These are phyloP conservation scores for Podaxis rugospora DNA, from an alignment of 768 basidiomycete species.

Conservation along the genomic window DNA sequence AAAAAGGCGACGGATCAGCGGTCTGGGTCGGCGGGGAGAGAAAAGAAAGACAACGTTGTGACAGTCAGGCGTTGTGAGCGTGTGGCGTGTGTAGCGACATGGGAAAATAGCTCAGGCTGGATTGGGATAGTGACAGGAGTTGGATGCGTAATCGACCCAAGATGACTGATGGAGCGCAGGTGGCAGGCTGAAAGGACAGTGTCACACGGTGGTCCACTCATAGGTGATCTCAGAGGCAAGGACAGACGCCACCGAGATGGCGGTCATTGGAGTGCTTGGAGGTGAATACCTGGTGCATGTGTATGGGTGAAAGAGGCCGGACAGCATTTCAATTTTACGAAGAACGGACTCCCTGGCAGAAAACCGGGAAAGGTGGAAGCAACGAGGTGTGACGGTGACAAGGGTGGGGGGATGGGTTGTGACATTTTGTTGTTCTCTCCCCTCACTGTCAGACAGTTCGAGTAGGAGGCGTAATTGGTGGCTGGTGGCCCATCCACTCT, in stretches of 20 bases:
- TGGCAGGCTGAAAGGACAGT: not conserved
- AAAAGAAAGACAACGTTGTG: not conserved
- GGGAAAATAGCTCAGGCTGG: not conserved
- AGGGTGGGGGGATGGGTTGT: not conserved
- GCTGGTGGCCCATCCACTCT: conserved; percentile 13
- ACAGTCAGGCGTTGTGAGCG: not conserved
- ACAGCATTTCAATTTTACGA: not conserved
- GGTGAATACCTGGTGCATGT: not conserved
- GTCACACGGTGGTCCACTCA: not conserved
- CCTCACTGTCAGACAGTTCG: conserved; percentile 19
- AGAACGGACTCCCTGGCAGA: not conserved
- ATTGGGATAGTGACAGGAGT: conserved; percentile 2
- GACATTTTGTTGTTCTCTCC: conserved; percentile 11
- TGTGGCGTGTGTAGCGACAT: not conserved
- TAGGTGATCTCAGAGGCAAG: not conserved
- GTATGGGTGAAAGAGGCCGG: not conserved
- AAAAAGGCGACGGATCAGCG: not conserved
- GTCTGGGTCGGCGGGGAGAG: not conserved
- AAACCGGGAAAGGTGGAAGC: not conserved
- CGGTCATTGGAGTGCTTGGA: not conserved
- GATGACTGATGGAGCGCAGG: not conserved
- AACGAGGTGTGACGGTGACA: conserved; percentile 16
- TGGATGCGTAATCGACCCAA: no score
- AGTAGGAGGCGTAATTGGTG: not conserved
- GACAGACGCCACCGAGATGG: not conserved